Evolutionary conservation across 176 grass and related monocot species (phyloP), one percentile per base, ranked within the genome.

Genomic region (Phoenix dactylifera): DNA sequence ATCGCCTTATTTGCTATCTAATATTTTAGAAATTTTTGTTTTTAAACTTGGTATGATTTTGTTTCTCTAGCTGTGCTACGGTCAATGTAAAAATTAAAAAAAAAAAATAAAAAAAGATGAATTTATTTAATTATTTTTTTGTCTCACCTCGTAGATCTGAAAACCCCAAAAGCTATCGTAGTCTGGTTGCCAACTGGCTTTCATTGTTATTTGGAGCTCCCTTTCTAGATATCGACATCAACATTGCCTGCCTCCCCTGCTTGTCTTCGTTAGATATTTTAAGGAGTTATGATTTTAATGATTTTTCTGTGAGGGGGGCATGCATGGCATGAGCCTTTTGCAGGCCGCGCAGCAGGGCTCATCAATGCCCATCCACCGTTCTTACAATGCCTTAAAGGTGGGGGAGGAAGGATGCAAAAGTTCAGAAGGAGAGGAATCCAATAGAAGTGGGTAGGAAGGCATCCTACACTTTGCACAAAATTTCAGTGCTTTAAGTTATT

Each of bases 331-430:
- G 35, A 48, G 22, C 26, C 28, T 73, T 73, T 73, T 62, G 50
- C 70, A 55, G 70, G 15, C 49, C 18, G 49, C 18, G 18, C 59
- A 49, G 18, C 51, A 49, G 59, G 30, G 59, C 19, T 63, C 59
- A 73, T 73, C 50, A 73, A 63, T 73, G 51, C 18, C 24, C 18
- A 73, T 55, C 70, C 59, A 63, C 70, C 70, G 18, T 49, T 25
- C 15, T 59, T 24, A 51, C 26, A 62, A 3, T 1, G 50, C 70
- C 55, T 63, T 73, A 63, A 73, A 63, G 59, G 18, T 12, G 35
- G 12, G 35, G 1, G 9, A 1, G 20, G 20, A 2, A 44, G 10
- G 35, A 2, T 7, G 0, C 5, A 12, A 44, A 44, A 14, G 35
- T 12, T 39, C 32, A 39, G 7, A 39, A 6, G 1, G 32, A 10